These are phyloP conservation scores for Rutstroemia sp. DNA, from an alignment of 2,329 filamentous ascomycete genomes.

Conservation along the genomic window DNA sequence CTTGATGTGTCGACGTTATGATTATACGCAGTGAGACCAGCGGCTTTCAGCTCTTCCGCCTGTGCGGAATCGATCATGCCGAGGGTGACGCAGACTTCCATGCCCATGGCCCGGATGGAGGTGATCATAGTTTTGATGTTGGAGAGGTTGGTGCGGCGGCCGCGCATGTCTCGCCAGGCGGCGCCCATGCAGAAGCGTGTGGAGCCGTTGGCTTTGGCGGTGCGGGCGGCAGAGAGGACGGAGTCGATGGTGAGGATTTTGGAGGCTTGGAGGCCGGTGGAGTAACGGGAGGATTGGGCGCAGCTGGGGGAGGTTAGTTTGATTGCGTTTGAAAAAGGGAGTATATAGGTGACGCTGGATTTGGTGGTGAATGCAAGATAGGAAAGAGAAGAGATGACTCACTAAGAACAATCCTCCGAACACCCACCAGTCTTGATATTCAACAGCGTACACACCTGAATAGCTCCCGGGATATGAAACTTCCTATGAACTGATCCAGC, in stretches of 20 bases:
- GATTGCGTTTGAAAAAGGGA: too few relatives aligned
- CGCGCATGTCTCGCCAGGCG: conserved; percentile 90
- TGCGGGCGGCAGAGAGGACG: conserved; percentile 69
- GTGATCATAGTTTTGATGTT: conserved; percentile 83
- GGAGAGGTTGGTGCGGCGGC: conserved; percentile 72
- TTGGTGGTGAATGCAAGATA: too few relatives aligned
- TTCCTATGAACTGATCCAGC: conserved; percentile 69
- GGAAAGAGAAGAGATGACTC: background rate
- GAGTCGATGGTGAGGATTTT: conserved; percentile 74
- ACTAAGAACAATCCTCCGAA: conserved; percentile 83
- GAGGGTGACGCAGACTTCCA: conserved; percentile 90
- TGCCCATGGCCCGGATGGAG: conserved; percentile 71
- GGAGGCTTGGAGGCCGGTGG: conserved; percentile 68
- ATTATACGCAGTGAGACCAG: conserved; percentile 86
- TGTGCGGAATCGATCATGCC: conserved; percentile 84
- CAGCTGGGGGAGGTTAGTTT: conserved; percentile 36
- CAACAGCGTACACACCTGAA: conserved; percentile 92
- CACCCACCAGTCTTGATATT: conserved; percentile 95
- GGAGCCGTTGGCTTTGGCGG: conserved; percentile 75
- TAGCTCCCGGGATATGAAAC: conserved; percentile 75
- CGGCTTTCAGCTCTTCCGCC: conserved; percentile 73
- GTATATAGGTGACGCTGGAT: too few relatives aligned
- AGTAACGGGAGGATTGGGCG: conserved; percentile 77
- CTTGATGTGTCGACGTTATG: conserved; percentile 89
- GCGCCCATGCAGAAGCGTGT: conserved; percentile 95